phyloP scores from a whole-genome alignment of 2,329 filamentous ascomycete species.

The Sordariomycetes sp. region DNA sequence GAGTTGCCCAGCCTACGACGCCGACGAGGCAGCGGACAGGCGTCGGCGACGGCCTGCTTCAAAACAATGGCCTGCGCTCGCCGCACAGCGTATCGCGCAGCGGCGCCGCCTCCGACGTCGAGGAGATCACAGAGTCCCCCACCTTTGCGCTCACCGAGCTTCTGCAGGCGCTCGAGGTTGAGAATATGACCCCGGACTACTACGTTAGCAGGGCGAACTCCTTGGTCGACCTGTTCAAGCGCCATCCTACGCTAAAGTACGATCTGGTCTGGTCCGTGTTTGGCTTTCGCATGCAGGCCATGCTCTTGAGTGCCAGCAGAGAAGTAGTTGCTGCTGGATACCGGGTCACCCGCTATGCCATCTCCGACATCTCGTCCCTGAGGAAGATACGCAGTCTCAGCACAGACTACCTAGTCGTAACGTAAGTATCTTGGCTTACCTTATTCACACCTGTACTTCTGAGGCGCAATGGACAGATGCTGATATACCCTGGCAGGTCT shows the following conservation, averaged over 20 bases:
- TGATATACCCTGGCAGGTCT: constrained; percentile 36
- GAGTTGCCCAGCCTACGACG: constrained; percentile 30
- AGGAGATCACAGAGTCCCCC: constrained; percentile 71
- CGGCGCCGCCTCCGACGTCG: constrained; percentile 49
- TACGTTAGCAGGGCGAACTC: constrained; percentile 90
- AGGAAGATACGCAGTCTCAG: constrained; percentile 80
- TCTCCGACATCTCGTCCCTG: constrained; percentile 82
- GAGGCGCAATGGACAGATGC: background rate
- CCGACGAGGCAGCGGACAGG: constrained; percentile 38
- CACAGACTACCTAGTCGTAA: constrained; percentile 84
- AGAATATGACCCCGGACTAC: constrained; percentile 84
- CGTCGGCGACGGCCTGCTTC: constrained; percentile 29
- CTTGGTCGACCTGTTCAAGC: constrained; percentile 91
- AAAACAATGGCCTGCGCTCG: constrained; percentile 40
- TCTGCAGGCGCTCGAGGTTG: constrained; percentile 76
- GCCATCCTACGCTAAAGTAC: constrained; percentile 87
- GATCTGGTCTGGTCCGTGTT: constrained; percentile 95
- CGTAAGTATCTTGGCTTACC: constrained; percentile 25
- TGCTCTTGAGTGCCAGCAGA: constrained; percentile 90
- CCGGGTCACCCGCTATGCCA: constrained; percentile 84
- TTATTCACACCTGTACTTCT: background rate
- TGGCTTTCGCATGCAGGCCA: constrained; percentile 83
- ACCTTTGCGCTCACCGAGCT: constrained; percentile 87
- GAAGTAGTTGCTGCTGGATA: constrained; percentile 95
- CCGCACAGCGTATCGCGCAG: constrained; percentile 45